A percentile compares a stretch with the other conserved stretches of the same genome.
Evolutionary conservation across 441 rosid species (phyloP).

Genomic region (Arabidopsis hybrid): DNA sequence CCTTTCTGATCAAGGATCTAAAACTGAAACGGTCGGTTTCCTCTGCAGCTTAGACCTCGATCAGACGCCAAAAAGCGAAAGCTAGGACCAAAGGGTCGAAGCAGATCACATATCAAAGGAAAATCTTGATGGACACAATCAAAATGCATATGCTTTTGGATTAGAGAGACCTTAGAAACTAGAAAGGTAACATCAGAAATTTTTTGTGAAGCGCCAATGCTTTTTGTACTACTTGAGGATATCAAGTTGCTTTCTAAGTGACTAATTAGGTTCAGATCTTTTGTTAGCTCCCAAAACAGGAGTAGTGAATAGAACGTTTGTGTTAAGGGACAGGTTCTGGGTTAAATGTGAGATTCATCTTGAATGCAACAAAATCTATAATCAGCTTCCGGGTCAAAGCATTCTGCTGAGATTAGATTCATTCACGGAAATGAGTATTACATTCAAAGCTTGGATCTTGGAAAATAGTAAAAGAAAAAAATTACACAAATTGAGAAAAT

Average conservation of each 20-base stretch:
- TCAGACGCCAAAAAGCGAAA: slow-evolving; percentile 52
- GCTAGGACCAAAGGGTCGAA: slow-evolving; percentile 33
- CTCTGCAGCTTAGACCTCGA: slow-evolving; percentile 67
- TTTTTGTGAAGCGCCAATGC: slow-evolving; percentile 28
- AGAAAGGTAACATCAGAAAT: slow-evolving; percentile 5
- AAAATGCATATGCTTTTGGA: slow-evolving; percentile 24
- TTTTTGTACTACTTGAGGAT: slow-evolving; percentile 22
- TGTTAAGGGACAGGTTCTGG: slow-evolving; percentile 9
- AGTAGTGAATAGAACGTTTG: slow-evolving; percentile 23
- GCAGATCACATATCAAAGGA: slow-evolving; percentile 20
- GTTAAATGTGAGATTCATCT: slow-evolving; percentile 9
- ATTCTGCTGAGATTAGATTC: slow-evolving; percentile 25
- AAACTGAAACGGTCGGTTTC: slow-evolving; percentile 20
- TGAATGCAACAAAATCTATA: slow-evolving; percentile 22
- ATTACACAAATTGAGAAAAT: slow-evolving; percentile 15
- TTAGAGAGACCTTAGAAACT: slow-evolving; percentile 12
- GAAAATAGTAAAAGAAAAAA: neutral
- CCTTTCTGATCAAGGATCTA: slow-evolving; percentile 24
- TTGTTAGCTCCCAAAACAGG: slow-evolving; percentile 32
- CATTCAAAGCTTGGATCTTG: slow-evolving; percentile 5
- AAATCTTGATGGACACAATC: slow-evolving; percentile 19
- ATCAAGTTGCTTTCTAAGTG: slow-evolving; percentile 5
- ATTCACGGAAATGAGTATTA: slow-evolving; percentile 5
- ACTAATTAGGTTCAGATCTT: slow-evolving; percentile 20
- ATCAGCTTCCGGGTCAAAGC: slow-evolving; percentile 16